A percentile compares a stretch with the other conserved stretches of the same genome.
Conservation (phyloP, 148 eudicot species). For the Rhododendron kiyosumense region DNA sequence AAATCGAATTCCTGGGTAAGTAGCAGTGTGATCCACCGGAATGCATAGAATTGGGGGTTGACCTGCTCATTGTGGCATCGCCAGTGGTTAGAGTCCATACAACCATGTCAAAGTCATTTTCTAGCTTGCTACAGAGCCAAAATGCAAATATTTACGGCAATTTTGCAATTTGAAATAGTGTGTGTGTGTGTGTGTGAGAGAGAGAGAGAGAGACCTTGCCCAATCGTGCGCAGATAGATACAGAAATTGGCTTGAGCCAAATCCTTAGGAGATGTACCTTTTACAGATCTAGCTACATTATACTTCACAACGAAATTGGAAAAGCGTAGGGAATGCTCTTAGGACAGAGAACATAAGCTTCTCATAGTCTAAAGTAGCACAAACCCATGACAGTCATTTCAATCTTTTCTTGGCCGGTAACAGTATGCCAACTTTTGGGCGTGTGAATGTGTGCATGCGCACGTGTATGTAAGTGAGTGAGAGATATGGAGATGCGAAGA, state of each 20-base stretch:
- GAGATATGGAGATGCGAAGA: neutral
- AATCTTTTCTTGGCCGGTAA: neutral
- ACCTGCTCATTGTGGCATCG: constrained; percentile 36
- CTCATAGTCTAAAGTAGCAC: neutral
- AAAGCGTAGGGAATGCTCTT: neutral
- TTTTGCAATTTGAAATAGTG: neutral
- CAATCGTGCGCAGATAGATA: neutral
- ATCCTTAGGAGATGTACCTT: neutral
- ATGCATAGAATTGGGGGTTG: constrained; percentile 59
- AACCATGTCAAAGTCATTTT: neutral
- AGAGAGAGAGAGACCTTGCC: neutral
- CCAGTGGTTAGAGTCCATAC: neutral
- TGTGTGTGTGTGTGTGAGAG: no score
- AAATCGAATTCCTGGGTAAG: constrained; percentile 70
- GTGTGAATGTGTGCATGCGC: neutral
- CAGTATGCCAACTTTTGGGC: neutral
- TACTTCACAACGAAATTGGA: neutral
- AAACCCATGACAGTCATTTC: neutral
- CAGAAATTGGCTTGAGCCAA: neutral
- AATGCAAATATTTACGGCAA: neutral
- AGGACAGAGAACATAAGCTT: neutral
- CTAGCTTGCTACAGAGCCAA: neutral
- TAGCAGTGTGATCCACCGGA: constrained; percentile 70
- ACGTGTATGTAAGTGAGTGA: no score
- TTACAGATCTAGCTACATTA: neutral